A percentile compares a stretch with the other conserved stretches of the same genome.
Conservation (phyloP, 2,329 filamentous ascomycete species). For the Xylaria multiplex region DNA sequence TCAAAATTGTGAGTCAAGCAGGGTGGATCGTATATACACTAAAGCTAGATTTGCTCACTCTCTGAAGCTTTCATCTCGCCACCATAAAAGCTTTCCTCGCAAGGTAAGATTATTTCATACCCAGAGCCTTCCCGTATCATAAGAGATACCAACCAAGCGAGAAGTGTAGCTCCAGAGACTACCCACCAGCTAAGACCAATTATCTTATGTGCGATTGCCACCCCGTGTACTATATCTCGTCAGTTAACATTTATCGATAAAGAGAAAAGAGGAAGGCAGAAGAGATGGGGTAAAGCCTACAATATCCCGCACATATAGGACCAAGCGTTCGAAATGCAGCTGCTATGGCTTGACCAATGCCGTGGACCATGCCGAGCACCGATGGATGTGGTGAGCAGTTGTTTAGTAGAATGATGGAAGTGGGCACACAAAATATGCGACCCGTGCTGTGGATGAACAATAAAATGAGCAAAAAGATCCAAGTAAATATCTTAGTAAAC, state of each 20-base stretch:
- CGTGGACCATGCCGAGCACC: conserved; percentile 3
- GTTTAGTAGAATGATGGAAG: conserved; percentile 5
- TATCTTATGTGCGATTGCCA: not conserved
- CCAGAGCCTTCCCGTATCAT: conserved; percentile 12
- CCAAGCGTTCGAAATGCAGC: conserved; percentile 11
- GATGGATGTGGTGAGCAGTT: conserved; percentile 9
- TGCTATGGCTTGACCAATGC: conserved; percentile 6
- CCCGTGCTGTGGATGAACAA: conserved; percentile 11
- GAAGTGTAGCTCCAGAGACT: conserved; percentile 3
- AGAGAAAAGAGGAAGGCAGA: not conserved
- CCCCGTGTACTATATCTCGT: not conserved
- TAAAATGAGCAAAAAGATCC: conserved; percentile 6
- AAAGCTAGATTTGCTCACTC: not conserved
- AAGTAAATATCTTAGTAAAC: not conserved
- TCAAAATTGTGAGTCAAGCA: not conserved
- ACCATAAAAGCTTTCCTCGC: not conserved
- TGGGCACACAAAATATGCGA: conserved; percentile 8
- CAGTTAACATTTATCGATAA: not conserved
- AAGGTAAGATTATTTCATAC: conserved; percentile 1
- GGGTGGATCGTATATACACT: not conserved
- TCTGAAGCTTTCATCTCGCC: not conserved
- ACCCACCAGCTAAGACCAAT: conserved; percentile 8
- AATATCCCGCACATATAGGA: conserved; percentile 5
- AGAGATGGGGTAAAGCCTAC: not conserved
- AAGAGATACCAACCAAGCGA: conserved; percentile 5